Percentiles rank a stretch among this genome's conserved stretches.
Conservation (phyloP, 371 early-diverging fungal species). For the Entomophthora muscae region DNA sequence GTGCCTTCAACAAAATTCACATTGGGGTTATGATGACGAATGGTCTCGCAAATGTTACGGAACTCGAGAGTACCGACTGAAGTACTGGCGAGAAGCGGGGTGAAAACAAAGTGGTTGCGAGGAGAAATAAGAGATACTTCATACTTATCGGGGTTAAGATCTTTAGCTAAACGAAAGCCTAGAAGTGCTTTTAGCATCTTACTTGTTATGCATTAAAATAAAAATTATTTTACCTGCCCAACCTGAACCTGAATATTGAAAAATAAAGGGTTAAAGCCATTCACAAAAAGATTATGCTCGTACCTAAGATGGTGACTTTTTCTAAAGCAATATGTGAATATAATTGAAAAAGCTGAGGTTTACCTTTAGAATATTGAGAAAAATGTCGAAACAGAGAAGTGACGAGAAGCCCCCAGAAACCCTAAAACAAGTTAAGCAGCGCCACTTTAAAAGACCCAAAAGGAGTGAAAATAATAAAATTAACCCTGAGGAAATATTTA, state of each 20-base stretch:
- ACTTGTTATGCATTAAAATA: too few species aligned
- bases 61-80: conserved; percentile 73
- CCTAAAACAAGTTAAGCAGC: not conserved
- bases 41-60: conserved; percentile 55
- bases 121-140: conserved; percentile 3
- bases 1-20: conserved; percentile 1
- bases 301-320: not conserved
- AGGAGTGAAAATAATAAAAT: not conserved
- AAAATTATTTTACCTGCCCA: not conserved
- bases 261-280: not conserved
- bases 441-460: not conserved
- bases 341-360: too few species aligned
- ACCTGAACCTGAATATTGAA: not conserved
- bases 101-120: conserved; percentile 26
- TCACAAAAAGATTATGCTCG: not conserved
- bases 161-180: conserved; percentile 6
- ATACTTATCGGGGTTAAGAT: not conserved
- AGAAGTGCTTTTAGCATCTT: too few species aligned
- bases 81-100: conserved; percentile 59
- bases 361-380: not conserved
- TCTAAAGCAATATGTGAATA: too few species aligned
- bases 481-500: not conserved
- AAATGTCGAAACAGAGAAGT: not conserved
- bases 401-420: not conserved
- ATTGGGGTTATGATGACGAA: conserved; percentile 32